These are phyloP conservation scores for Vachellia collinsii DNA, from an alignment of 306 rosid genomes.

Conservation along the genomic window DNA sequence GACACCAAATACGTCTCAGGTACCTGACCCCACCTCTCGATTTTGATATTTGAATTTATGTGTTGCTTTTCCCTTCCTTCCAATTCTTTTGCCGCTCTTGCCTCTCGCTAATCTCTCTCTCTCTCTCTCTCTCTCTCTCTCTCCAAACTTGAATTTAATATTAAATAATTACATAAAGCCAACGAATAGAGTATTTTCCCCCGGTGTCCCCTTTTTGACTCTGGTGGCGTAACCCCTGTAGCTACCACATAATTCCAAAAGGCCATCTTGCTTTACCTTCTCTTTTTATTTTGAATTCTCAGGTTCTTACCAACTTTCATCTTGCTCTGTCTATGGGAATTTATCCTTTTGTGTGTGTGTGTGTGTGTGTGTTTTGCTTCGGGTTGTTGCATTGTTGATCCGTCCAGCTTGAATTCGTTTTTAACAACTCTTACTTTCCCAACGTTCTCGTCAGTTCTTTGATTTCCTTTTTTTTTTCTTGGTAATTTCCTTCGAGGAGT, in stretches of 20 bases:
- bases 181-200: not conserved
- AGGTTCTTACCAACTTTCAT: slow-evolving; percentile 27
- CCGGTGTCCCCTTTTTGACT: not conserved
- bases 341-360: not conserved
- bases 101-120: too few species aligned
- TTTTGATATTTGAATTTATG: slow-evolving; percentile 38
- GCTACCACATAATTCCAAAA: not conserved
- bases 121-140: slow-evolving; percentile 45
- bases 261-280: not conserved
- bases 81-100: slow-evolving; percentile 47
- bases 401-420: not conserved
- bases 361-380: not conserved
- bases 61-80: slow-evolving; percentile 44
- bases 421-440: slow-evolving; percentile 10
- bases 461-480: not conserved
- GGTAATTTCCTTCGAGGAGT: not conserved
- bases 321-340: not conserved
- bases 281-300: slow-evolving; percentile 21
- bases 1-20: slow-evolving; percentile 1
- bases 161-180: not conserved
- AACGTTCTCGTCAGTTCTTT: not conserved
- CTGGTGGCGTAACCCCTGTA: not conserved
- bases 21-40: not conserved
- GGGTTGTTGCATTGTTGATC: slow-evolving; percentile 4
- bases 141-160: slow-evolving; percentile 1